These are phyloP conservation scores for Mycena venus DNA, from an alignment of 768 basidiomycete genomes.

Conservation along the genomic window DNA sequence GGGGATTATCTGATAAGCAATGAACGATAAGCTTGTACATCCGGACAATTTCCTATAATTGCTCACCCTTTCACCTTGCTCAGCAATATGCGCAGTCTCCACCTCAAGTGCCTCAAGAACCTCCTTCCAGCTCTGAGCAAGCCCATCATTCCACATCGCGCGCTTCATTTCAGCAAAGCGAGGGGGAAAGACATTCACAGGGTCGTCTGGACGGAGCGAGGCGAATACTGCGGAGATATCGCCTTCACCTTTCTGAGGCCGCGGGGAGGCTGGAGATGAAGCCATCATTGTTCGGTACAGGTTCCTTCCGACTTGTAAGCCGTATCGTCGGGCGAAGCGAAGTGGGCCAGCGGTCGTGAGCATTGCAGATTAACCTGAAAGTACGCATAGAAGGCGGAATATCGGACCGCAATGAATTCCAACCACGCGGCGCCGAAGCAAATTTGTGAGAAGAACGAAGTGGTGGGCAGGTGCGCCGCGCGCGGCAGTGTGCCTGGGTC, in stretches of 20 bases:
- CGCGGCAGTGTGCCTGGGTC: no score
- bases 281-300: neutral
- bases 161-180: conserved; percentile 75
- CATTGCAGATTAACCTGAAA: no score
- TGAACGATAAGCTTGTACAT: no score
- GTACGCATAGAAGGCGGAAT: no score
- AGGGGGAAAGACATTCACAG: conserved; percentile 58
- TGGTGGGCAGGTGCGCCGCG: no score
- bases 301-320: neutral
- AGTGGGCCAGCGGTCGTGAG: neutral
- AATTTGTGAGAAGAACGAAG: no score
- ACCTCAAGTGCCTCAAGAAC: conserved; percentile 64
- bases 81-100: conserved; percentile 60
- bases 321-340: neutral
- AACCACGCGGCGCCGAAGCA: no score
- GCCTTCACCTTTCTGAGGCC: conserved; percentile 51
- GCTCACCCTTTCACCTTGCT: conserved; percentile 59
- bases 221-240: conserved; percentile 57
- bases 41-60: no score
- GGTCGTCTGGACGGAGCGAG: conserved; percentile 49
- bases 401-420: no score
- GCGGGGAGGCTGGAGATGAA: neutral
- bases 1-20: conserved; percentile 72
- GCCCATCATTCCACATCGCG: conserved; percentile 58
- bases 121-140: conserved; percentile 67